Conservation (phyloP, 352 stramenopile genomes). For the Phytophthora idaei region DNA sequence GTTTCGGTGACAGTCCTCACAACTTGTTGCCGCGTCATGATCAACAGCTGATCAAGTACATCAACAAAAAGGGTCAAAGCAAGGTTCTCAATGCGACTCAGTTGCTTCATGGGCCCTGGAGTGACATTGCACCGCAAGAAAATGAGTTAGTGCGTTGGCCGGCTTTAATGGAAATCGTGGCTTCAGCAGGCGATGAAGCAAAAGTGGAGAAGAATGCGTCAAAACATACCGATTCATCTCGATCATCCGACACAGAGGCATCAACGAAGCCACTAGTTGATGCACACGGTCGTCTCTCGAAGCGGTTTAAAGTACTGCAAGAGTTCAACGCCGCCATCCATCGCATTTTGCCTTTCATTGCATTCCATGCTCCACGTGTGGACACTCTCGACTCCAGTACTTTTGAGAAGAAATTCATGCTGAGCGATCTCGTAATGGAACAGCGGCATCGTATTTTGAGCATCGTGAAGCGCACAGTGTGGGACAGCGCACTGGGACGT, state of each 20-base stretch:
- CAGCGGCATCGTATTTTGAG: slow-evolving; percentile 76
- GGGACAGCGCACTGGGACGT: slow-evolving; percentile 67
- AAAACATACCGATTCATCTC: slow-evolving; percentile 1
- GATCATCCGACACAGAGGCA: neutral
- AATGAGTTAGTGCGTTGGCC: slow-evolving; percentile 77
- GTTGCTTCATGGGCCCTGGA: slow-evolving; percentile 61
- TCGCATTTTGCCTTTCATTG: slow-evolving; percentile 60
- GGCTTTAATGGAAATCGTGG: slow-evolving; percentile 64
- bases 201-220: slow-evolving; percentile 14
- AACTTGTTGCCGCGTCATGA: slow-evolving; percentile 48
- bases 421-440: slow-evolving; percentile 46
- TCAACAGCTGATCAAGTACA: slow-evolving; percentile 74
- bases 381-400: slow-evolving; percentile 1
- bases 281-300: slow-evolving; percentile 50
- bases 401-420: slow-evolving; percentile 20
- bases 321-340: slow-evolving; percentile 72
- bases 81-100: slow-evolving; percentile 60
- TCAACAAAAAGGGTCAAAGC: slow-evolving; percentile 62
- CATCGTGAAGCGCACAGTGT: slow-evolving; percentile 70
- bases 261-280: slow-evolving; percentile 15
- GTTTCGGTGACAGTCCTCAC: slow-evolving; percentile 24
- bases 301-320: slow-evolving; percentile 78
- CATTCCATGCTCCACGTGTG: slow-evolving; percentile 34
- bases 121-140: slow-evolving; percentile 60
- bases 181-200: slow-evolving; percentile 19